phyloP scores from a whole-genome alignment of 2,329 filamentous ascomycete genomes.

The Pseudogymnoascus sp. region DNA sequence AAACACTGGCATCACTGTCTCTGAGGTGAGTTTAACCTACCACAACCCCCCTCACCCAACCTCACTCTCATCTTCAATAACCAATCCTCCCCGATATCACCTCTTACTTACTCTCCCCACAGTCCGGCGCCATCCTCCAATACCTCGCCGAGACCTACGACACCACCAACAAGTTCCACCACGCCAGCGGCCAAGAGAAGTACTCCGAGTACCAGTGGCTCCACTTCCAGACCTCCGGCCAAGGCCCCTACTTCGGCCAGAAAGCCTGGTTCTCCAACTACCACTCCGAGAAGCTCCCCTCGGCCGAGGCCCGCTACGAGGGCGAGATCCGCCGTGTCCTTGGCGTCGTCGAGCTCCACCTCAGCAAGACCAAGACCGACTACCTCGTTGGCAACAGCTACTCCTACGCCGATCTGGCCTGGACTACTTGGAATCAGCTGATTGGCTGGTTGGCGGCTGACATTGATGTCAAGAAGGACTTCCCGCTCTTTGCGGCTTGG shows the following conservation, averaged over 20 bases:
- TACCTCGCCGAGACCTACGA: conserved; percentile 38
- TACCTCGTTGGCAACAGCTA: conserved; percentile 36
- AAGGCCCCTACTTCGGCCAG: conserved; percentile 39
- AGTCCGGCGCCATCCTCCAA: conserved; percentile 38
- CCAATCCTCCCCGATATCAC: neutral
- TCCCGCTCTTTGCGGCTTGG: conserved; percentile 2
- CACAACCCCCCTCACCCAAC: neutral
- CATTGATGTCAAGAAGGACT: conserved; percentile 3
- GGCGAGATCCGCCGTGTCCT: conserved; percentile 34
- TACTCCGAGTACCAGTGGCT: conserved; percentile 34
- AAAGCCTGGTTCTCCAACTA: conserved; percentile 30
- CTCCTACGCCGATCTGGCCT: conserved; percentile 37
- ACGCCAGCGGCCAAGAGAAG: conserved; percentile 28
- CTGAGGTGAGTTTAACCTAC: conserved; percentile 28
- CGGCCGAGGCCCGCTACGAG: conserved; percentile 39
- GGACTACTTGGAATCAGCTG: conserved; percentile 29
- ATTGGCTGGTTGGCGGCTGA: neutral
- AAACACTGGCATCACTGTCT: conserved; percentile 38
- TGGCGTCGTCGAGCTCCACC: conserved; percentile 37
- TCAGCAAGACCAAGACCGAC: conserved; percentile 27
- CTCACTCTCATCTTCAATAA: neutral
- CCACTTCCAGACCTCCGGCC: conserved; percentile 35
- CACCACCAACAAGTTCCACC: conserved; percentile 33
- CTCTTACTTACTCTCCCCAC: neutral
- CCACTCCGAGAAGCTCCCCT: conserved; percentile 37